Evolutionary conservation across 2,329 filamentous ascomycete species (phyloP).

Genomic region (Penicillium sp.): DNA sequence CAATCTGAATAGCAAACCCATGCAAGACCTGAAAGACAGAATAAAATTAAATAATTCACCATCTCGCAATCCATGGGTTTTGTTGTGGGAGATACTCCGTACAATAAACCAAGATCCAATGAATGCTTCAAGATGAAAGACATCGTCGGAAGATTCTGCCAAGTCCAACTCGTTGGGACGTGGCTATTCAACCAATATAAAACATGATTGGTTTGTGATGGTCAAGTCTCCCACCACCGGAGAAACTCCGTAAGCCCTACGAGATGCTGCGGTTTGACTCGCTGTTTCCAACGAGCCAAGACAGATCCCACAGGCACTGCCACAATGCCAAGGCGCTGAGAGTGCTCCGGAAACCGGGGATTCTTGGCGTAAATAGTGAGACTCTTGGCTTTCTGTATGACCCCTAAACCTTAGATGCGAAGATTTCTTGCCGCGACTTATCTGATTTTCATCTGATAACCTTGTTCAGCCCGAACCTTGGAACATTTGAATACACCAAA

Average conservation of each 20-base stretch:
- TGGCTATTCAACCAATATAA: neutral
- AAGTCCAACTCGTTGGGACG: neutral
- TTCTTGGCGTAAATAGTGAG: neutral
- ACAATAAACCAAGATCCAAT: too few species aligned
- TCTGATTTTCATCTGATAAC: slow-evolving; percentile 3
- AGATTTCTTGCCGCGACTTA: neutral
- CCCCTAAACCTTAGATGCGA: slow-evolving; percentile 1
- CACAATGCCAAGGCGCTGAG: slow-evolving; percentile 1
- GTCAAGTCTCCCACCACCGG: neutral
- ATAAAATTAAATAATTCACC: too few species aligned
- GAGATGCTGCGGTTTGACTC: neutral
- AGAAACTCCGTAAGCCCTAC: neutral
- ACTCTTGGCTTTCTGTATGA: neutral
- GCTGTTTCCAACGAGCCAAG: neutral
- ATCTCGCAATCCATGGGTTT: too few species aligned
- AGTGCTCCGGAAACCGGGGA: neutral
- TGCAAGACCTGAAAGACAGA: too few species aligned
- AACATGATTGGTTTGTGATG: neutral
- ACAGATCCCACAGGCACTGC: neutral
- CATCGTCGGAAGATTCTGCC: neutral
- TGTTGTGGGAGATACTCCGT: too few species aligned
- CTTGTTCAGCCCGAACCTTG: neutral
- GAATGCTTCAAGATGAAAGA: neutral
- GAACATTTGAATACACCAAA: neutral
- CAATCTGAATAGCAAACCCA: too few species aligned